Percentiles rank a stretch among this genome's conserved stretches.
Conservation (phyloP, 768 basidiomycete species). For the Astraeus odoratus region DNA sequence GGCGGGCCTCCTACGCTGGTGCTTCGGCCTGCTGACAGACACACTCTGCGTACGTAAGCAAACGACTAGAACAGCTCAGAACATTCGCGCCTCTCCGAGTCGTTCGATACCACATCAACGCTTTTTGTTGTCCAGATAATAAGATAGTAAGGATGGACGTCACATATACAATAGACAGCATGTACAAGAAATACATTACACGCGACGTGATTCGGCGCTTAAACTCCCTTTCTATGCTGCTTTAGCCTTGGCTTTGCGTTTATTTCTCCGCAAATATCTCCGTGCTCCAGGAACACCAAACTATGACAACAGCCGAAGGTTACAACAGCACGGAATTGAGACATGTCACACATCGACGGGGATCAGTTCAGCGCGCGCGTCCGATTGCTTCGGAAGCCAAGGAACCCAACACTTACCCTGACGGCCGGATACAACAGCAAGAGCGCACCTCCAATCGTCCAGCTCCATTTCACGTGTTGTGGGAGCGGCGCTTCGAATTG, state of each 20-base stretch:
- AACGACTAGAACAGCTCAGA: not conserved
- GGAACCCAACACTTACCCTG: slow-evolving; percentile 39
- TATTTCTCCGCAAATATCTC: slow-evolving; percentile 39
- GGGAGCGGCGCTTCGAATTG: slow-evolving; percentile 64
- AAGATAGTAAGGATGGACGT: too few species aligned
- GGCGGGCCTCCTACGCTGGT: not conserved
- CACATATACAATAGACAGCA: not conserved
- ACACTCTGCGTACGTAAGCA: not conserved
- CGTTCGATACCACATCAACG: not conserved
- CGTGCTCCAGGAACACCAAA: slow-evolving; percentile 59
- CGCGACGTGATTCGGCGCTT: slow-evolving; percentile 7
- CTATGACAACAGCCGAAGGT: slow-evolving; percentile 27
- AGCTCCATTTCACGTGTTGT: slow-evolving; percentile 53
- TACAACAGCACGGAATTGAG: not conserved
- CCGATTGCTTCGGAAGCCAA: too few species aligned
- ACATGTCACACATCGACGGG: not conserved
- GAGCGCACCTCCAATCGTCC: slow-evolving; percentile 51
- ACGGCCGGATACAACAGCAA: slow-evolving; percentile 64
- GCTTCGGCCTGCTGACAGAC: not conserved
- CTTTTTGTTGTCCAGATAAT: too few species aligned
- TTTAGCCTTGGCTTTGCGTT: slow-evolving; percentile 28
- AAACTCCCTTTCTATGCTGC: slow-evolving; percentile 10
- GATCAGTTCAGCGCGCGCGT: slow-evolving; percentile 1
- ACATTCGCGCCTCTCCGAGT: not conserved
- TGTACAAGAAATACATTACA: not conserved